Evolutionary conservation across 1,284 basidiomycete genomes (phyloP), one percentile per base, ranked within the genome.

Genomic region (Kalmanozyma brasiliensis): DNA sequence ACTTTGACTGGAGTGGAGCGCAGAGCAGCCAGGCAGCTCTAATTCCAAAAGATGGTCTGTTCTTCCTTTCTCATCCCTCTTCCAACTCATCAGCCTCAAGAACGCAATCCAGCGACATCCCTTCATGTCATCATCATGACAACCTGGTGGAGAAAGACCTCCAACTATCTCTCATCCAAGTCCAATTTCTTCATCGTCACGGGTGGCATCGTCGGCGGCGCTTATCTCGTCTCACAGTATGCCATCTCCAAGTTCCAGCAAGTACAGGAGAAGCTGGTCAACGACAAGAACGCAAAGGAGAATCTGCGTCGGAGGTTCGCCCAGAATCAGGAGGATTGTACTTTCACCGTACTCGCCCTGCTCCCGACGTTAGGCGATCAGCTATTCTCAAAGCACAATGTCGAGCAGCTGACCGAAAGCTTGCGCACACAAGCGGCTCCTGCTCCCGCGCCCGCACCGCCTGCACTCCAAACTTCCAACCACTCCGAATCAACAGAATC

Each of bases 251-350:
- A 90, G 37, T 83, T 93, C 36, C 87, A 89, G 46, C 91, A 93
- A 65, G 85, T 89, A 47, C 88, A 91, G 71, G 87, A 88, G 44
- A 86, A 85, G 51, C 84, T 91, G 45, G 84, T 89, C 69, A 85
- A 88, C 65, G 88, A 91, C 48, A 85, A 87, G 48, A 74, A 84
- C n/a, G 89, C 90, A 7, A 86, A 87, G 57, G 90, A 93, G 62
- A 90, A 88, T 74, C 84, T 95, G 23, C 86, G 88, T 46, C 85
- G 89, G 44, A 85, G 93, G 36, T 95, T 94, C 81, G 85, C 87
- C 37, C 89, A 92, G 76, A 93, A 90, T 48, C 90, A 91, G 72
- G 89, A 93, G 64, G 90, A 94, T 79, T 87, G 88, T 42, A 88
- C 88, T 11, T 95, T 89, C 78, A 94, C 91, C 1, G 85, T 92